Conservation (phyloP, 192 early-diverging fungal genomes). For the Neocallimastix lanati region DNA sequence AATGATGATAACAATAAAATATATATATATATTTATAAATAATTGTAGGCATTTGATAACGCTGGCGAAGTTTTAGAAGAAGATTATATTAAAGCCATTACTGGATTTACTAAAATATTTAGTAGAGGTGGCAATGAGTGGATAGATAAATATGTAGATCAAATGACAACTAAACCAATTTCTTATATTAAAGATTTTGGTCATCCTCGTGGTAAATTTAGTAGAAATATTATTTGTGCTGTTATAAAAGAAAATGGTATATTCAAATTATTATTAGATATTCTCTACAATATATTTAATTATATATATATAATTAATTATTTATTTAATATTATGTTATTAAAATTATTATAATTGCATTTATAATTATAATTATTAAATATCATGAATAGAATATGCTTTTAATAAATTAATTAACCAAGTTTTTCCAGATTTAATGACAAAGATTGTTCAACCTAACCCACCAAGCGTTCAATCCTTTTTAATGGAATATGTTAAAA, state of each 20-base stretch:
- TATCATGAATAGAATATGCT: background rate
- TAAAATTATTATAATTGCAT: no score
- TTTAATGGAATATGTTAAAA: background rate
- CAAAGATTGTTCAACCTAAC: background rate
- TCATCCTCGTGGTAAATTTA: background rate
- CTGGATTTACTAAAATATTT: background rate
- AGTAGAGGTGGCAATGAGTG: background rate
- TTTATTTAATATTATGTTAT: no score
- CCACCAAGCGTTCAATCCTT: background rate
- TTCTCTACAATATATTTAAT: no score
- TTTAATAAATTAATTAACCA: background rate
- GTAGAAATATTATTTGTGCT: background rate
- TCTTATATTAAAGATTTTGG: background rate
- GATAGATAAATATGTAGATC: background rate
- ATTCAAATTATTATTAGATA: no score
- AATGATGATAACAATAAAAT: no score
- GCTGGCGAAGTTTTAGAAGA: background rate
- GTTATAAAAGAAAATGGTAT: background rate
- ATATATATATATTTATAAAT: no score
- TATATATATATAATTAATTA: no score
- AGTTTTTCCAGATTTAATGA: background rate
- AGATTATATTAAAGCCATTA: background rate
- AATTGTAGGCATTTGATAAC: background rate
- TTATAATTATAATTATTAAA: no score
- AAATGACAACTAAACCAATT: background rate